Base-by-base conservation (phyloP, 164 flowering plant genomes). In the Chimonanthus praecox region DNA sequence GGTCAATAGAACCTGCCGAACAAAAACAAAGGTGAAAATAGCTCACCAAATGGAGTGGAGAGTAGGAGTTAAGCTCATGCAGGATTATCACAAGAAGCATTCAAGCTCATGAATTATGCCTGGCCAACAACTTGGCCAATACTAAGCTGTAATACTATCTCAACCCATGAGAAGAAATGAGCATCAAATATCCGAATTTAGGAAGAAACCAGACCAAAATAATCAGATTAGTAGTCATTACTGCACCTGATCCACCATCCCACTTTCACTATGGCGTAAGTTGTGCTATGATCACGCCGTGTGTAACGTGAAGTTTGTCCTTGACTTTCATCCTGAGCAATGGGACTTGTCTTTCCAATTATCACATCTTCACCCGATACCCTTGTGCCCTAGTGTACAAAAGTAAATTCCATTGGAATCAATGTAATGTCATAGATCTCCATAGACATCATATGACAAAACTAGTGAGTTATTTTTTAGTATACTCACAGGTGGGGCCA, bases 351-450 rank as follows among this genome's bases (percentile, higher is more conserved):
- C 86, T 96, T 96, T 10, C 98, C 99, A 74, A 96, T 96, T 20
- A 96, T 91, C n/a, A 94, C 98, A 84, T 96, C 99, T 76, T 96
- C 98, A 71, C 98, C 95, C 7, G 93, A 86, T 71, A 89, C 95
- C 80, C 97, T 85, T 48, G 98, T 94, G n/a, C 99, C 99, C 94
- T 92, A 58, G 15, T 72, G 48, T 3, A 73, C 67, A 33, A n/a
- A 66, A 10, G 75, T 10, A 11, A 49, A 48, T 11, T 10, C 46
- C 10, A 18, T 50, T 75, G 16, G 49, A 47, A 67, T 70, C 20
- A 75, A 2, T 18, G 33, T 54, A 46, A n/a, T 15, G 50, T 45
- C 7, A 46, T 10, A 45, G 51, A 9, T 61, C 49, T 71, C 47
- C 21, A 18, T 47, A 18, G 48, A 5, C 43, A 47, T n/a, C 6